These are phyloP conservation scores for Radiomyces spectabilis DNA, from an alignment of 192 early-diverging fungal species.

Conservation along the genomic window DNA sequence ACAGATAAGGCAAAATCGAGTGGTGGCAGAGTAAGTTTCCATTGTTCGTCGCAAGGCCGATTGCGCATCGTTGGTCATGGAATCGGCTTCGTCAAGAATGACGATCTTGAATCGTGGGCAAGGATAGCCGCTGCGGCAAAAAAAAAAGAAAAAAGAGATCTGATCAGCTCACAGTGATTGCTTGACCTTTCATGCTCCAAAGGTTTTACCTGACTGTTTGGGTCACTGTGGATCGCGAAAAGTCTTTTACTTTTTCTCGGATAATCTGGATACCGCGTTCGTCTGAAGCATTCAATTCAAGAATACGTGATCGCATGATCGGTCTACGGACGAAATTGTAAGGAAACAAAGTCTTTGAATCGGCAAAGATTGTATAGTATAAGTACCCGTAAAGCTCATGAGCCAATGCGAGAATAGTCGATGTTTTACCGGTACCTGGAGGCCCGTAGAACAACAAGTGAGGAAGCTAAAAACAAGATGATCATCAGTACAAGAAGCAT, in stretches of 20 bases:
- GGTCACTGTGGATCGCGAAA: conserved; percentile 69
- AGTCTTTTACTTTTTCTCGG: conserved; percentile 90
- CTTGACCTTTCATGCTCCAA: too few species aligned
- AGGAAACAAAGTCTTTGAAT: not conserved
- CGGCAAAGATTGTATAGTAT: not conserved
- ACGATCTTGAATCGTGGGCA: conserved; percentile 93
- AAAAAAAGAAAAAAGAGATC: too few species aligned
- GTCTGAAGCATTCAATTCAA: conserved; percentile 96
- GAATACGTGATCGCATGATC: conserved; percentile 65
- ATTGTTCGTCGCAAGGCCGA: conserved; percentile 88
- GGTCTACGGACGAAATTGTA: conserved; percentile 48
- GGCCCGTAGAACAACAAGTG: conserved; percentile 98
- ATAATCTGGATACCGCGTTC: conserved; percentile 95
- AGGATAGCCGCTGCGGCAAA: conserved; percentile 18
- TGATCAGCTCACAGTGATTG: too few species aligned
- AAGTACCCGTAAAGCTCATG: conserved; percentile 75
- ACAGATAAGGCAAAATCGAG: conserved; percentile 92
- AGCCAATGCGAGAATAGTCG: conserved; percentile 85
- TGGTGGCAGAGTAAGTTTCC: conserved; percentile 89
- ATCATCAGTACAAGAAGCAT: not conserved
- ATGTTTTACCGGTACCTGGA: conserved; percentile 96
- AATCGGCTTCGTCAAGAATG: conserved; percentile 96
- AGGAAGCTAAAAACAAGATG: conserved; percentile 58
- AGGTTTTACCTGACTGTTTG: conserved; percentile 23
- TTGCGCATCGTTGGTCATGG: conserved; percentile 93